phyloP scores from a whole-genome alignment of 441 rosid genomes.

The Codiaeum variegatum region DNA sequence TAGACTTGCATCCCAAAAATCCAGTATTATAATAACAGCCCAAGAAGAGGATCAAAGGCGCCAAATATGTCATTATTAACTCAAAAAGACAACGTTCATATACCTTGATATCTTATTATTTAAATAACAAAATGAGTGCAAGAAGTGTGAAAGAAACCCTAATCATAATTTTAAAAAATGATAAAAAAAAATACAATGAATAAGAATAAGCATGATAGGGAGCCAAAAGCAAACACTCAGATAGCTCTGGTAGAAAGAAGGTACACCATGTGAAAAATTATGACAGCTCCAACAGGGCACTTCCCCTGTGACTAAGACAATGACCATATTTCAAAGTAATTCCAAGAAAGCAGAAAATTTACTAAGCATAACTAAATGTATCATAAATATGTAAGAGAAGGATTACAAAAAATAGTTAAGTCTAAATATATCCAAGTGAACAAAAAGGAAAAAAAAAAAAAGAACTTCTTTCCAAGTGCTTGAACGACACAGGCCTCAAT shows the following conservation, averaged over 20 bases:
- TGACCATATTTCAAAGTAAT: not conserved
- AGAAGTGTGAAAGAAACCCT: not conserved
- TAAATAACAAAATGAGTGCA: not conserved
- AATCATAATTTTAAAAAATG: too few relatives aligned
- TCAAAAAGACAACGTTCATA: not conserved
- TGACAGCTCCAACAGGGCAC: not conserved
- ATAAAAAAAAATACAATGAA: not conserved
- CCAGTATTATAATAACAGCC: not conserved
- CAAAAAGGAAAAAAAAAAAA: not conserved
- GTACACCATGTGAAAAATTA: not conserved
- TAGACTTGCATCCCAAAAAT: not conserved
- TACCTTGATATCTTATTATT: not conserved
- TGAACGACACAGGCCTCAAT: not conserved
- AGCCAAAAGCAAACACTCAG: not conserved
- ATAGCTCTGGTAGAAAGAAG: not conserved
- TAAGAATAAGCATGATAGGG: not conserved
- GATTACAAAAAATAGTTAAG: not conserved
- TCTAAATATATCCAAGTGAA: not conserved
- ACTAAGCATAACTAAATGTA: not conserved
- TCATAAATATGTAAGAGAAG: not conserved
- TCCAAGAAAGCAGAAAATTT: not conserved
- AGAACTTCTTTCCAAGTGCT: not conserved
- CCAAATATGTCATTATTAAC: not conserved
- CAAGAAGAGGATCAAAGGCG: not conserved
- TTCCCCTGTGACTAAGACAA: not conserved